Conservation (phyloP, 495 filamentous ascomycete species). For the Echria macrotheca region DNA sequence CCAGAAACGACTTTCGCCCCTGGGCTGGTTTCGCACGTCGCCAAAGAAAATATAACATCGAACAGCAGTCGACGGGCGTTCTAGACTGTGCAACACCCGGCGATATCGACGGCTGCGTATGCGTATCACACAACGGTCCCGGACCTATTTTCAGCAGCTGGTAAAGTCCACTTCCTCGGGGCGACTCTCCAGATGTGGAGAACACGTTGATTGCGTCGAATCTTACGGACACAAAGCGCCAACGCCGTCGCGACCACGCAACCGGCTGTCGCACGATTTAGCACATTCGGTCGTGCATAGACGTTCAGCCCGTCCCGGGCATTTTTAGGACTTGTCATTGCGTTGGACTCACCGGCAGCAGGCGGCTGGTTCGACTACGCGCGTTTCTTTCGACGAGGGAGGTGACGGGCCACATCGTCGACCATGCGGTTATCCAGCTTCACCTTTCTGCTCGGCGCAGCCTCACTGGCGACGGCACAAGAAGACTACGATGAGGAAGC, state of each 20-base stretch:
- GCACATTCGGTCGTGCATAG: too few species aligned
- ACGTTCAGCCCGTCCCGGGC: background rate
- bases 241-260: background rate
- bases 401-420: background rate
- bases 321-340: background rate
- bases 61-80: slow-evolving; percentile 3
- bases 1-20: slow-evolving; percentile 2
- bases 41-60: slow-evolving; percentile 12
- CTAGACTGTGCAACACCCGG: slow-evolving; percentile 15
- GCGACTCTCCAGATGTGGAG: background rate
- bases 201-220: background rate
- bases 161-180: slow-evolving; percentile 7
- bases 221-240: slow-evolving; percentile 4
- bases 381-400: slow-evolving; percentile 1
- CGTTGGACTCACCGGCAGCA: background rate
- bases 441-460: slow-evolving; percentile 37
- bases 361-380: background rate
- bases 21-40: slow-evolving; percentile 9
- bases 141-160: background rate
- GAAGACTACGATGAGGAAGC: slow-evolving; percentile 31
- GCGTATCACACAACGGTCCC: slow-evolving; percentile 13
- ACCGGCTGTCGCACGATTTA: background rate
- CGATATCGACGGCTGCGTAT: slow-evolving; percentile 19
- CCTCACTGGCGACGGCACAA: slow-evolving; percentile 28
- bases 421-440: slow-evolving; percentile 26